These are phyloP conservation scores for Kurtzmaniella quercitrusa DNA, from an alignment of 1,139 yeast species.

Conservation along the genomic window DNA sequence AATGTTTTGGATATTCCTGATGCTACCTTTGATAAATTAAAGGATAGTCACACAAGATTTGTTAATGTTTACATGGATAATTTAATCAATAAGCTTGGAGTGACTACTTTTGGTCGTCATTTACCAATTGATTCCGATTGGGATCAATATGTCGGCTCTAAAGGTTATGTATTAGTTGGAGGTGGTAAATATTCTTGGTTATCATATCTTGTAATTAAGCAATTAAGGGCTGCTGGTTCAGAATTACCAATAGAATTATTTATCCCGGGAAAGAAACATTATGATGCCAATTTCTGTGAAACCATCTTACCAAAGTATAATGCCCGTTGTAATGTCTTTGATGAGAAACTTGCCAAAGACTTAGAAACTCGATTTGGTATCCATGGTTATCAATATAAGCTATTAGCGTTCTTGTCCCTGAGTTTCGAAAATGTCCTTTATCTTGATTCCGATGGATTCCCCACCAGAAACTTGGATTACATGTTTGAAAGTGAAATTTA, in stretches of 20 bases:
- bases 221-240: constrained; percentile 37
- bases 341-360: constrained; percentile 21
- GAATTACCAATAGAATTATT: constrained; percentile 43
- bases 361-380: constrained; percentile 30
- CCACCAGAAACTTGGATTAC: constrained; percentile 49
- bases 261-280: constrained; percentile 48
- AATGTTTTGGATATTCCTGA: constrained; percentile 36
- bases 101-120: constrained; percentile 38
- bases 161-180: constrained; percentile 42
- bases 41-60: constrained; percentile 29
- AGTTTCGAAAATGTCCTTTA: constrained; percentile 56
- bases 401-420: constrained; percentile 57
- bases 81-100: constrained; percentile 23
- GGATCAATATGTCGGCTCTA: constrained; percentile 29
- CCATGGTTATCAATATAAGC: constrained; percentile 60
- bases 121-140: constrained; percentile 32
- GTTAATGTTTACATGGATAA: constrained; percentile 27
- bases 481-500: constrained; percentile 40
- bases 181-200: constrained; percentile 45
- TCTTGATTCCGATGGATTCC: constrained; percentile 67
- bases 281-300: constrained; percentile 52
- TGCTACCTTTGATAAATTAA: constrained; percentile 25
- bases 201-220: constrained; percentile 39
- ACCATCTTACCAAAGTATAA: constrained; percentile 44
- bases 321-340: constrained; percentile 52